Evolutionary conservation across 176 grass and related monocot genomes (phyloP).

Genomic region (Phoenix roebelenii): DNA sequence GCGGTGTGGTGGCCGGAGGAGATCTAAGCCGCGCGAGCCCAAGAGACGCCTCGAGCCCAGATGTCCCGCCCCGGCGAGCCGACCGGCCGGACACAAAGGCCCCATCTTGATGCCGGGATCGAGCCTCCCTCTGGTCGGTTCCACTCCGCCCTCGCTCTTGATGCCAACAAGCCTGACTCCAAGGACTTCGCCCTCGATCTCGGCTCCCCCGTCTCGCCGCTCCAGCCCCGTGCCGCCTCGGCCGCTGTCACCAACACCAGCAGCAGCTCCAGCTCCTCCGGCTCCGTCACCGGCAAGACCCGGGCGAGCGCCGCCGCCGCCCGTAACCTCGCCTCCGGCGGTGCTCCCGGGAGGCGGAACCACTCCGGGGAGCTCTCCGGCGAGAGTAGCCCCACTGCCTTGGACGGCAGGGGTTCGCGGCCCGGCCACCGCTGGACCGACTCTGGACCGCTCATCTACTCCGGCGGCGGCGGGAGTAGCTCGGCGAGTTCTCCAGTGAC

Average conservation of each 20-base stretch:
- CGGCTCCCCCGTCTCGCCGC: conserved; percentile 17
- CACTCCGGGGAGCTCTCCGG: conserved; percentile 1
- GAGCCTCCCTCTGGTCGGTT: conserved; percentile 3
- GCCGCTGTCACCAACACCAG: background rate
- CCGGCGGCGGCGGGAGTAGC: conserved; percentile 33
- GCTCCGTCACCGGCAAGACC: background rate
- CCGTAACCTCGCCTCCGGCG: background rate
- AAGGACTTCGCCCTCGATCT: background rate
- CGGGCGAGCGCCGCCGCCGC: background rate
- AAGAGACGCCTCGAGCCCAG: too few relatives aligned
- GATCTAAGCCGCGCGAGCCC: background rate
- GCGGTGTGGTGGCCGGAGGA: too few relatives aligned
- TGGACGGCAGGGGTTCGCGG: background rate
- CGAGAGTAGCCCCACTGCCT: background rate
- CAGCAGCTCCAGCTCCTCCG: conserved; percentile 17
- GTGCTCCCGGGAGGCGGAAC: background rate
- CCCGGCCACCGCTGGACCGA: conserved; percentile 29
- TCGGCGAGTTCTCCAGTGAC: conserved; percentile 41
- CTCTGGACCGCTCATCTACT: conserved; percentile 42
- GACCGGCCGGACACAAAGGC: background rate
- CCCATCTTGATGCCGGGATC: background rate
- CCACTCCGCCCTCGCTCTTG: background rate
- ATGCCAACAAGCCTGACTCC: conserved; percentile 11
- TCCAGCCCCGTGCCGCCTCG: background rate
- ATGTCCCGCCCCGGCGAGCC: conserved; percentile 8